Evolutionary conservation across 805 yeast genomes (phyloP).

Genomic region (Wickerhamomyces subpelliculosus): DNA sequence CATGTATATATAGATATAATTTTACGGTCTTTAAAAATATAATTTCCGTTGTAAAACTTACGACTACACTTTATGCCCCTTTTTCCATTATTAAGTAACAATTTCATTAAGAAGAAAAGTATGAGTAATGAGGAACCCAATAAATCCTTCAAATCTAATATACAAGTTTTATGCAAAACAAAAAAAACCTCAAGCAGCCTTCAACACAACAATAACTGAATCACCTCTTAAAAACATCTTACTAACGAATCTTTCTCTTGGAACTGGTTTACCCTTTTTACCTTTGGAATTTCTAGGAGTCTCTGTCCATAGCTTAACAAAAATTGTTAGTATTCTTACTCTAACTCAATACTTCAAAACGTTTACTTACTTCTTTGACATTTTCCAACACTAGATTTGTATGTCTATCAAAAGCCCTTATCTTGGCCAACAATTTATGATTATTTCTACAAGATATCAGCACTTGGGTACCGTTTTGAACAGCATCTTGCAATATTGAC

Average conservation of each 20-base stretch:
- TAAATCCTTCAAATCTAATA: too few relatives aligned
- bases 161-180: too few relatives aligned
- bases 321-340: not conserved
- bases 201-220: constrained; percentile 79
- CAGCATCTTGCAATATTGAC: constrained; percentile 79
- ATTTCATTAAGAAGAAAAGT: too few relatives aligned
- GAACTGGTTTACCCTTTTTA: constrained; percentile 57
- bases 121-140: too few relatives aligned
- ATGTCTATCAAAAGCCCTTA: constrained; percentile 94
- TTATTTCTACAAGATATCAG: constrained; percentile 88
- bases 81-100: too few relatives aligned
- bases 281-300: constrained; percentile 56
- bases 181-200: too few relatives aligned
- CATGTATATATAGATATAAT: too few relatives aligned
- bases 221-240: constrained; percentile 95
- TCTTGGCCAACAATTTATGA: constrained; percentile 84
- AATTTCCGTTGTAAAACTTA: too few relatives aligned
- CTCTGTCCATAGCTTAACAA: constrained; percentile 51
- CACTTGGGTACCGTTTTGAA: constrained; percentile 66
- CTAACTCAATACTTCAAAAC: not conserved
- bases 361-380: constrained; percentile 61
- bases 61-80: too few relatives aligned
- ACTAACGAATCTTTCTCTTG: constrained; percentile 73
- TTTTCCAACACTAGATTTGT: constrained; percentile 89
- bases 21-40: too few relatives aligned